Percentiles rank a stretch among this genome's conserved stretches.
Conservation (phyloP, 148 eudicot species). For the Mesembryanthemum crystallinum region DNA sequence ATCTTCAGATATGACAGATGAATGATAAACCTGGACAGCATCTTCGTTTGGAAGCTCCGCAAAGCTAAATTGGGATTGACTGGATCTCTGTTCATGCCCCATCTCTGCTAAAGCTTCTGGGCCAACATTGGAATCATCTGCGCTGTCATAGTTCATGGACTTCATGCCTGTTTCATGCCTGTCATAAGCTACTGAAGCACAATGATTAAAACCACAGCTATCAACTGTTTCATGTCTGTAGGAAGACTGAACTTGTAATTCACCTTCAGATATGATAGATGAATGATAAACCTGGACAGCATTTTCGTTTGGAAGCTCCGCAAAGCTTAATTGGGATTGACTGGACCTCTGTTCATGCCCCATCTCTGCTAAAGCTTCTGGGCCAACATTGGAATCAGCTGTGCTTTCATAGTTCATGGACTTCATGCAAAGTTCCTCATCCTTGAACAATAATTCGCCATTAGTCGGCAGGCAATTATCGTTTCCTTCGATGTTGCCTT, state of each 20-base stretch:
- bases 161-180: no score
- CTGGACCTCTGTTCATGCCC: constrained; percentile 7
- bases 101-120: background rate
- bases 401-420: background rate
- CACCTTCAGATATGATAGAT: constrained; percentile 3
- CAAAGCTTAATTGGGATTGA: background rate
- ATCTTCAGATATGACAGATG: constrained; percentile 1
- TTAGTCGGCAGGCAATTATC: background rate
- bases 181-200: constrained; percentile 8
- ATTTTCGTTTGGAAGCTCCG: background rate
- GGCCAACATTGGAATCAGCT: constrained; percentile 1
- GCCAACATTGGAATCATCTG: constrained; percentile 2
- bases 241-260: background rate
- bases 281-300: constrained; percentile 2
- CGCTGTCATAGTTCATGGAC: background rate
- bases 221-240: background rate
- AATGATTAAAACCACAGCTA: constrained; percentile 1
- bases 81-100: constrained; percentile 8
- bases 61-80: background rate
- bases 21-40: constrained; percentile 3
- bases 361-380: background rate
- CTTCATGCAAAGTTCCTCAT: background rate
- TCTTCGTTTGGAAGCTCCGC: background rate
- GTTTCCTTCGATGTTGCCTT: background rate
- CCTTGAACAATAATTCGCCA: constrained; percentile 3